phyloP scores from a whole-genome alignment of 163 green algal species.

The Dunaliella salina region DNA sequence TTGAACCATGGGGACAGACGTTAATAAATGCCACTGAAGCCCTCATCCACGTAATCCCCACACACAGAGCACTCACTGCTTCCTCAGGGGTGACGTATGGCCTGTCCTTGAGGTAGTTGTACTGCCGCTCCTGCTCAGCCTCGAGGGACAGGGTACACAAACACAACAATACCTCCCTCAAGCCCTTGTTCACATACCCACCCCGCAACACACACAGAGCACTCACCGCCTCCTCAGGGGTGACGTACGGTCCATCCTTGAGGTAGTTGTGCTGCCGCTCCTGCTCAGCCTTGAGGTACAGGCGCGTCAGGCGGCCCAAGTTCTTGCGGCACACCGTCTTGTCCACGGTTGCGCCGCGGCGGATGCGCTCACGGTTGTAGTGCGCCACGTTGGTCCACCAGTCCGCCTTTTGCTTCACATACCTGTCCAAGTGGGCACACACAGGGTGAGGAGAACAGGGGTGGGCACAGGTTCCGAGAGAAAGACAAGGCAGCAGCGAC shows the following conservation, averaged over 20 bases:
- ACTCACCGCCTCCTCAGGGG: constrained; percentile 79
- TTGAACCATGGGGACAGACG: too few species aligned
- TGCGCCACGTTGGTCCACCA: constrained; percentile 98
- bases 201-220: neutral
- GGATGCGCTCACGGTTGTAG: constrained; percentile 99
- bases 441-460: too few species aligned
- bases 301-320: constrained; percentile 93
- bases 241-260: constrained; percentile 84
- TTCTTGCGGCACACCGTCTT: constrained; percentile 99
- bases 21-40: too few species aligned
- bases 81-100: constrained; percentile 95
- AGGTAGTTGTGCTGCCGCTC: constrained; percentile 94
- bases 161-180: too few species aligned
- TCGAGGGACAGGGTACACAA: constrained; percentile 99
- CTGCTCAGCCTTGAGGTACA: constrained; percentile 99
- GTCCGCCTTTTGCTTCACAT: constrained; percentile 99
- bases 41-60: too few species aligned
- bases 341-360: constrained; percentile 96
- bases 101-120: constrained; percentile 82
- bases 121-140: constrained; percentile 96
- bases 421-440: constrained; percentile 42
- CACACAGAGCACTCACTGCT: constrained; percentile 44
- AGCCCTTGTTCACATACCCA: too few species aligned
- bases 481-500: too few species aligned
- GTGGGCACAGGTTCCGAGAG: too few species aligned